These are phyloP conservation scores for Pseudogymnoascus sp. DNA, from an alignment of 2,329 filamentous ascomycete genomes.

Conservation along the genomic window DNA sequence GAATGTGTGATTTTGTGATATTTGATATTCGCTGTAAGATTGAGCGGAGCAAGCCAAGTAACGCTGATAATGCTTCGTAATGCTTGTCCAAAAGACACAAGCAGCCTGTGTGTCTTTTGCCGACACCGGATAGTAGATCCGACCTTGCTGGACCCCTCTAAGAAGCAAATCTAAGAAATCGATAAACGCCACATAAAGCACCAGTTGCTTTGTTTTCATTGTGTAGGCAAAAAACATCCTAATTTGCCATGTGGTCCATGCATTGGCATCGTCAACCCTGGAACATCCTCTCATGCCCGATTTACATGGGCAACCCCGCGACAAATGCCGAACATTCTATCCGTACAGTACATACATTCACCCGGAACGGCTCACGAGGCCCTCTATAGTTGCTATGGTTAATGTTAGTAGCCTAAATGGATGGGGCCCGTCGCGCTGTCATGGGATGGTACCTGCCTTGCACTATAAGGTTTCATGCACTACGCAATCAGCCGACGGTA, in stretches of 20 bases:
- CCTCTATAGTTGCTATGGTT: background rate
- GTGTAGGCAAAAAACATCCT: background rate
- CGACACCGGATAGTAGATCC: background rate
- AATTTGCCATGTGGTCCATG: no score
- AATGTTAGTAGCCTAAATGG: background rate
- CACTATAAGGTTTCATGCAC: slow-evolving; percentile 5
- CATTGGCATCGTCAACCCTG: background rate
- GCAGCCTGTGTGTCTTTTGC: no score
- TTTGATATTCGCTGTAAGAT: background rate
- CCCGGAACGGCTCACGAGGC: background rate
- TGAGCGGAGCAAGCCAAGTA: background rate
- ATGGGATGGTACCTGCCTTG: background rate
- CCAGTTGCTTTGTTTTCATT: no score
- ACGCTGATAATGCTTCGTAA: background rate
- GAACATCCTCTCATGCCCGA: background rate
- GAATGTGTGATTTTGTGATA: background rate
- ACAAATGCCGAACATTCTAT: background rate
- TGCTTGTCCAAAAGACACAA: background rate
- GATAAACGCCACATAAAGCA: no score
- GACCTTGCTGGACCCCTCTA: no score
- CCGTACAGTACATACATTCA: background rate
- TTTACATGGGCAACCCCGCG: background rate
- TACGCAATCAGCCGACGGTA: background rate
- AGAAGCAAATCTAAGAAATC: no score
- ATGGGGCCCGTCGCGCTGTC: background rate